Evolutionary conservation across 2,329 filamentous ascomycete genomes (phyloP), one percentile per base, ranked within the genome.

Genomic region (Penicillium glabrum): DNA sequence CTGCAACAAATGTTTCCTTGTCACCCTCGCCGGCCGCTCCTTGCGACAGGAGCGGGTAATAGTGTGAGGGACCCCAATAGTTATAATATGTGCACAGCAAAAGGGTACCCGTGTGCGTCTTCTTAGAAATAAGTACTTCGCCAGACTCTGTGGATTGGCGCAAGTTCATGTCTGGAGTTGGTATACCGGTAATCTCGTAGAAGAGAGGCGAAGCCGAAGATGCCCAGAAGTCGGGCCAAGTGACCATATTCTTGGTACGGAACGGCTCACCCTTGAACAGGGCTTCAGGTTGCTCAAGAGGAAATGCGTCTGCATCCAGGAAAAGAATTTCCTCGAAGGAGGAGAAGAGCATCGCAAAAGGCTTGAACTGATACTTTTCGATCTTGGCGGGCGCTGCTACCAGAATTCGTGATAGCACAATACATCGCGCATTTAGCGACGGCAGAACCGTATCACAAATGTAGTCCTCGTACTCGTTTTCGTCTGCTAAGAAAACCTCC

Each of bases 41-140:
- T 27, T 67, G 65, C 5, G 62, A 83, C 65, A 67, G 53, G 10
- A 67, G 64, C 0, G 76, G 75, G 61, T 83, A 84, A 69, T 80
- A 85, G 64, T 77, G 75, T 16, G 72, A 67, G 1, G 82, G 80
- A 0, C 82, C 82, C 67, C 81, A 80, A 66, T 79, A 79, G 70
- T 83, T 84, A 73, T 84, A 84, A 67, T 83, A 84, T 0, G 78
- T 72, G 24, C 78, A 75, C 23, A 85, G 76, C 9, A 84, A 66
- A 0, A 84, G 71, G 27, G 77, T 78, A 26, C 74, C 70, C 19
- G 70, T 68, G 55, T 84, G 82, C 1, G 72, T 73, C 7, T 68
- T 71, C 60, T 84, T 84, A 58, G 80, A 78, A 54, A 80, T 72
- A 5, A 82, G 63, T 2, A 84, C 57, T 50, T 83, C 75, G 19